phyloP scores from a whole-genome alignment of 2,329 filamentous ascomycete species.

The Paecilomyces sp. region DNA sequence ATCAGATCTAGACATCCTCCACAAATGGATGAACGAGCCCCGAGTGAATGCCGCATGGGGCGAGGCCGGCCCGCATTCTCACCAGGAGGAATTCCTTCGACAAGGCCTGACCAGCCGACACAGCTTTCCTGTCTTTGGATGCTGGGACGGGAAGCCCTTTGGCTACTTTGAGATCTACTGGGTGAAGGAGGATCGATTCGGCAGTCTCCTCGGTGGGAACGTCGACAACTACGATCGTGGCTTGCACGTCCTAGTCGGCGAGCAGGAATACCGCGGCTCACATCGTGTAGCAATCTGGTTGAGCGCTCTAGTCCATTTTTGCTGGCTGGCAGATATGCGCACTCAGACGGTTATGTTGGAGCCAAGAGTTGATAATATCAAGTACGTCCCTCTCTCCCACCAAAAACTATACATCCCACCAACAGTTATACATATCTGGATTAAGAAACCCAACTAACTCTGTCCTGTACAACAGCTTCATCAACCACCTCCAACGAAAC shows the following conservation, averaged over 20 bases:
- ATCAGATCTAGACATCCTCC: slow-evolving; percentile 61
- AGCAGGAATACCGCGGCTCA: slow-evolving; percentile 82
- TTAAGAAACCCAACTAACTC: slow-evolving; percentile 5
- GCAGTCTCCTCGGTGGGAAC: slow-evolving; percentile 56
- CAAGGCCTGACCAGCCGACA: slow-evolving; percentile 60
- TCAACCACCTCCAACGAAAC: slow-evolving; percentile 60
- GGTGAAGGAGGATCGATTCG: slow-evolving; percentile 85
- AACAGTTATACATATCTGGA: background rate
- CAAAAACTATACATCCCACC: too few species aligned
- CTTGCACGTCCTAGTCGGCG: slow-evolving; percentile 80
- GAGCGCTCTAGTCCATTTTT: slow-evolving; percentile 79
- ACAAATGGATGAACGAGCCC: slow-evolving; percentile 82
- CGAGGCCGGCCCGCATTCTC: slow-evolving; percentile 47
- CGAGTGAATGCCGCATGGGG: slow-evolving; percentile 86
- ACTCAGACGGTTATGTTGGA: slow-evolving; percentile 81
- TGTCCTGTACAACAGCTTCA: slow-evolving; percentile 45
- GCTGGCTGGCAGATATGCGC: slow-evolving; percentile 66
- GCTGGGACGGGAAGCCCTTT: slow-evolving; percentile 93
- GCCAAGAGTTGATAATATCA: slow-evolving; percentile 82
- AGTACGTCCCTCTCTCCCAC: too few species aligned
- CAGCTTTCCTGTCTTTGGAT: slow-evolving; percentile 83
- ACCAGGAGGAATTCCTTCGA: slow-evolving; percentile 62
- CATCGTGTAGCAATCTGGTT: slow-evolving; percentile 73
- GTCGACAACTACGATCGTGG: slow-evolving; percentile 80
- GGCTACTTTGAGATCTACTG: slow-evolving; percentile 98